A percentile compares a stretch with the other conserved stretches of the same genome.
phyloP scores from a whole-genome alignment of 768 basidiomycete genomes.

The Lanmaoa pseudosensibilis region DNA sequence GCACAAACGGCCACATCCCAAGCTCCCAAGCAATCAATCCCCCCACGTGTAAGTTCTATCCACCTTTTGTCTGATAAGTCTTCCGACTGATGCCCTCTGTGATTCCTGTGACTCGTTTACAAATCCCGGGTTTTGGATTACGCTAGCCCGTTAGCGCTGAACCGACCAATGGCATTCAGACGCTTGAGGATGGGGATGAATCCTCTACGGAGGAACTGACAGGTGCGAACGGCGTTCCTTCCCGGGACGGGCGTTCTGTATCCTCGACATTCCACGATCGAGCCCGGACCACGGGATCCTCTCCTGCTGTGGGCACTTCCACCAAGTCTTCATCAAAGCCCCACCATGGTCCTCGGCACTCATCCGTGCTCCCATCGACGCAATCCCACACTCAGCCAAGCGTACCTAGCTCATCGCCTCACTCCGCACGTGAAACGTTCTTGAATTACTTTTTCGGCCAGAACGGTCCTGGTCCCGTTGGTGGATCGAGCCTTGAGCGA shows the following conservation, averaged over 20 bases:
- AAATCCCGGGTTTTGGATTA: neutral
- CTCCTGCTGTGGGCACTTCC: slow-evolving; percentile 26
- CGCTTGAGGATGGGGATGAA: slow-evolving; percentile 64
- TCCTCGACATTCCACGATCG: slow-evolving; percentile 80
- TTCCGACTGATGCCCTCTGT: slow-evolving; percentile 13
- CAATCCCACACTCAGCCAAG: slow-evolving; percentile 37
- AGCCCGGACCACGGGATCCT: slow-evolving; percentile 46
- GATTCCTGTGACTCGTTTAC: slow-evolving; percentile 15
- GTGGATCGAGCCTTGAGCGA: slow-evolving; percentile 52
- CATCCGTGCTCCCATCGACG: slow-evolving; percentile 24
- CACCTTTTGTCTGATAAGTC: slow-evolving; percentile 5
- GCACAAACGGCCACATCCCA: slow-evolving; percentile 47
- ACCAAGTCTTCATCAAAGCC: slow-evolving; percentile 30
- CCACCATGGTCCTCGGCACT: slow-evolving; percentile 36
- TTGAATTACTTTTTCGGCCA: slow-evolving; percentile 98
- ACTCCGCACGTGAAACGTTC: slow-evolving; percentile 84
- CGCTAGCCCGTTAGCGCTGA: slow-evolving; percentile 64
- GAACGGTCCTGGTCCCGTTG: slow-evolving; percentile 75
- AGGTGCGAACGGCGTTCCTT: slow-evolving; percentile 52
- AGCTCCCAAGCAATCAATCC: slow-evolving; percentile 43
- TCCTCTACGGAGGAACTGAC: slow-evolving; percentile 56
- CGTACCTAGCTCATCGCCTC: slow-evolving; percentile 41
- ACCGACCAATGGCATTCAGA: slow-evolving; percentile 51
- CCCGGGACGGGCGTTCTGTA: slow-evolving; percentile 65
- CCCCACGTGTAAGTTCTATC: slow-evolving; percentile 51